Evolutionary conservation across 441 rosid species (phyloP), one percentile per base, ranked within the genome.

Genomic region (Manihot esculenta): DNA sequence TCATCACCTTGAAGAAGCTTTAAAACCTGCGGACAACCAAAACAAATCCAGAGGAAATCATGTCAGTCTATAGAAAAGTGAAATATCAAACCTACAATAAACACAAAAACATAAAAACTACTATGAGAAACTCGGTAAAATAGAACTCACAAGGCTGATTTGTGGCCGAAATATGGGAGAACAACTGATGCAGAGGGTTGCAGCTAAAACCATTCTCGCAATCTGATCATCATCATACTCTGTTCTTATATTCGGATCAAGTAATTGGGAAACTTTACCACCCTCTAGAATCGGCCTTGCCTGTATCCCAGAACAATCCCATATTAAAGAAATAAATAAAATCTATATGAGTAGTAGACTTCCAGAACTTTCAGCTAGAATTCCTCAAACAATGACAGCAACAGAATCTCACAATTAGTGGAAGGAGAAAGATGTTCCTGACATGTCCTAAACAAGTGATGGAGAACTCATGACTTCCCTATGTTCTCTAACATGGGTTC

Each of bases 1-100:
- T 78, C 74, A 0, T 92, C 96, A 7, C 99, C 98, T 79, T 81
- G 85, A 41, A 95, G 85, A 65, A 95, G 90, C 89, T 89, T 91
- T 71, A 89, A 49, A 24, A 92, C 84, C 99, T 94, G 78, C 27
- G 41, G 20, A n/a, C 11, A 26, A 23, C 2, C 64, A 66, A 65
- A 44, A 65, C 33, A 64, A 30, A 35, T 11, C 18, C 26, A 63
- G 12, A 44, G 44, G 51, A 13, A 71, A 48, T 33, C 1, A 27
- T 62, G 26, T 62, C 60, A 26, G 53, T 50, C 24, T 7, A 65
- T 38, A 61, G n/a, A 62, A 17, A 60, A 26, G 6, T 3, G 10
- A 12, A 45, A n/a, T 24, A 15, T 13, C 18, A 11, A 11, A n/a
- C 9, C 6, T 0, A 7, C 50, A 68, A 7, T 1, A 13, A 21